Evolutionary conservation across 179 eudicot species (phyloP).

Genomic region (Patellifolia procumbens): DNA sequence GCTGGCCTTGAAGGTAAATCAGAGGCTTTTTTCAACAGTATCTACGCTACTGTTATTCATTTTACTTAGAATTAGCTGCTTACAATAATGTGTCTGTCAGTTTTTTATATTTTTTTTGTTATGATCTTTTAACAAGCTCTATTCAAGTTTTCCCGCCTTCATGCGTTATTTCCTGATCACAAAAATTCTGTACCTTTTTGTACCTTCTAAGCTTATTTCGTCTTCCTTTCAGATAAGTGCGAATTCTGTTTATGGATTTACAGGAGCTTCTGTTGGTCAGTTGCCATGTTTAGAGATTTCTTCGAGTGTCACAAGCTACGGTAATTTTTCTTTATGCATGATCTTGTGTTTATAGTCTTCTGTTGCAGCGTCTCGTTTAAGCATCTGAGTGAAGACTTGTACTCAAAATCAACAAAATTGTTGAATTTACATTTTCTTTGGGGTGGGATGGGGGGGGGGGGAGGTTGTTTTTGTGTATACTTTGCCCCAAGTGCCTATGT

Average conservation of each 20-base stretch:
- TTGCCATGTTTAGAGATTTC: conserved; percentile 97
- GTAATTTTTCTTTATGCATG: conserved; percentile 44
- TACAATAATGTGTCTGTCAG: background rate
- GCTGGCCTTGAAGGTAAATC: conserved; percentile 86
- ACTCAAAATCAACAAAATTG: background rate
- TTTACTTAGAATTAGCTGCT: conserved; percentile 1
- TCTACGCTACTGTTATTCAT: conserved; percentile 13
- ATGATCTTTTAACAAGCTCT: background rate
- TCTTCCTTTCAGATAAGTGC: conserved; percentile 86
- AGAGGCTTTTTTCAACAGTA: background rate
- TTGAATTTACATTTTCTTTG: conserved; percentile 9
- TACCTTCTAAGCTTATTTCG: conserved; percentile 14
- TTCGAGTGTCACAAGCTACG: conserved; percentile 99
- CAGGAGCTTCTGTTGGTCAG: conserved; percentile 97
- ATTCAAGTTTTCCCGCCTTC: conserved; percentile 1
- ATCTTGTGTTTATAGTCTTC: conserved; percentile 12
- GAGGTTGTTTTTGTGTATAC: background rate
- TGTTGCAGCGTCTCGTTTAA: conserved; percentile 4
- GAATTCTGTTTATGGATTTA: conserved; percentile 98
- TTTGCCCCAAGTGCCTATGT: background rate
- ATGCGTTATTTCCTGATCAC: background rate
- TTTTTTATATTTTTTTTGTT: background rate
- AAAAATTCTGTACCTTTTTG: background rate
- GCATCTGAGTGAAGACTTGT: background rate
- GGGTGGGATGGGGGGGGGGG: background rate